These are phyloP conservation scores for Cicer pinnatifidum DNA, from an alignment of 306 rosid genomes.

Conservation along the genomic window DNA sequence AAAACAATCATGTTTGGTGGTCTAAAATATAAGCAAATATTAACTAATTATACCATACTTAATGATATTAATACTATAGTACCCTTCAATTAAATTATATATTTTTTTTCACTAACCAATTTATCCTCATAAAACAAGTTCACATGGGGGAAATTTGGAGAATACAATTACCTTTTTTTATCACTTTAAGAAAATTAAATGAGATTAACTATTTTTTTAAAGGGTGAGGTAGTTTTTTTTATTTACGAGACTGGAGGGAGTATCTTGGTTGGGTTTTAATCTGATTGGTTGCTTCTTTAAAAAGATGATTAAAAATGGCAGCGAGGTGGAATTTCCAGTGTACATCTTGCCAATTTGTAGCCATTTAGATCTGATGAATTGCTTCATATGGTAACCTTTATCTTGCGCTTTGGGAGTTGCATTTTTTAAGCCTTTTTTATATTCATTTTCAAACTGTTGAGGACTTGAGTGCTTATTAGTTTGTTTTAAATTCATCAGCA, in stretches of 20 bases:
- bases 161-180: not conserved
- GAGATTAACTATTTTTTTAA: not conserved
- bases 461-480: not conserved
- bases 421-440: constrained; percentile 17
- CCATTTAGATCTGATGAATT: constrained; percentile 14
- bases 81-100: not conserved
- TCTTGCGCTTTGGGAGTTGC: constrained; percentile 22
- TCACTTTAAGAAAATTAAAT: not conserved
- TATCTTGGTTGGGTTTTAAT: constrained; percentile 10
- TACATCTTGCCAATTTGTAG: constrained; percentile 21
- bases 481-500: constrained; percentile 29
- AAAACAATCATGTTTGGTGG: not conserved
- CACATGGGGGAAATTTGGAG: not conserved
- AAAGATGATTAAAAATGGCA: not conserved
- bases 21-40: not conserved
- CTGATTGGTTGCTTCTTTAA: constrained; percentile 13
- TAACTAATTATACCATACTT: not conserved
- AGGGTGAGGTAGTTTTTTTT: not conserved
- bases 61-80: not conserved
- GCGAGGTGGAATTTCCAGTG: not conserved
- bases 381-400: constrained; percentile 22
- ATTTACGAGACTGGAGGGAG: not conserved
- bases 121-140: not conserved
- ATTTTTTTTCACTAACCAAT: not conserved
- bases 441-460: not conserved